Evolutionary conservation across 805 yeast genomes (phyloP).

Genomic region (Starmerella bombi): DNA sequence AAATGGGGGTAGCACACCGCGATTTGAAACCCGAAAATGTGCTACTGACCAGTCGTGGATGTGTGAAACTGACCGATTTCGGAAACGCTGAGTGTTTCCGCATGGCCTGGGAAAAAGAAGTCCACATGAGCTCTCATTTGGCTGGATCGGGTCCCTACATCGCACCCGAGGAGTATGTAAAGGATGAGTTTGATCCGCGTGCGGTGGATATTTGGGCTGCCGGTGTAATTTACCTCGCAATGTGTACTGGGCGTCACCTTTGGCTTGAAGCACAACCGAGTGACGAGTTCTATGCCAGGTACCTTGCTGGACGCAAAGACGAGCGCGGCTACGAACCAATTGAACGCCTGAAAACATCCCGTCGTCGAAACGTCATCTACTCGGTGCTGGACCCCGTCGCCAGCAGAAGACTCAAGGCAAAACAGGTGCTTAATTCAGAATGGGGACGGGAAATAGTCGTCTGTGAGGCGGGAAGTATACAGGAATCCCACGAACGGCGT

Average conservation of each 20-base stretch:
- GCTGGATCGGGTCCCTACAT: slow-evolving; percentile 84
- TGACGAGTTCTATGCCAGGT: slow-evolving; percentile 67
- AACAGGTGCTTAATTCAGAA: slow-evolving; percentile 76
- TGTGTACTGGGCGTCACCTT: slow-evolving; percentile 82
- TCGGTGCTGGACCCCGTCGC: slow-evolving; percentile 87
- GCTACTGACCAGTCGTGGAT: slow-evolving; percentile 49
- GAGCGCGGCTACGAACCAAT: slow-evolving; percentile 85
- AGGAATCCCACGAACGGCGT: no score
- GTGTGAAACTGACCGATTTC: slow-evolving; percentile 63
- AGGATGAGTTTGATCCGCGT: slow-evolving; percentile 52
- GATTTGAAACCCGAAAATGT: slow-evolving; percentile 86
- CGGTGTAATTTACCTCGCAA: slow-evolving; percentile 63
- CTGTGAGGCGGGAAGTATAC: slow-evolving; percentile 55
- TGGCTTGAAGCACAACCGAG: slow-evolving; percentile 68
- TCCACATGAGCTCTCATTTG: slow-evolving; percentile 50
- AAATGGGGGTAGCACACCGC: slow-evolving; percentile 84
- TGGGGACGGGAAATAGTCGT: slow-evolving; percentile 84
- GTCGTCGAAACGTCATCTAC: slow-evolving; percentile 85
- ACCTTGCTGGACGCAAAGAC: slow-evolving; percentile 62
- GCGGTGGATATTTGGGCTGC: slow-evolving; percentile 78
- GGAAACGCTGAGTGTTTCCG: slow-evolving; percentile 84
- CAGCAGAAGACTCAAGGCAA: slow-evolving; percentile 67
- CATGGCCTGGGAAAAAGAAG: slow-evolving; percentile 71
- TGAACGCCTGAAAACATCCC: slow-evolving; percentile 65
- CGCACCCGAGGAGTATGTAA: slow-evolving; percentile 71